These are phyloP conservation scores for Coemansia sp. DNA, from an alignment of 192 early-diverging fungal species.

Conservation along the genomic window DNA sequence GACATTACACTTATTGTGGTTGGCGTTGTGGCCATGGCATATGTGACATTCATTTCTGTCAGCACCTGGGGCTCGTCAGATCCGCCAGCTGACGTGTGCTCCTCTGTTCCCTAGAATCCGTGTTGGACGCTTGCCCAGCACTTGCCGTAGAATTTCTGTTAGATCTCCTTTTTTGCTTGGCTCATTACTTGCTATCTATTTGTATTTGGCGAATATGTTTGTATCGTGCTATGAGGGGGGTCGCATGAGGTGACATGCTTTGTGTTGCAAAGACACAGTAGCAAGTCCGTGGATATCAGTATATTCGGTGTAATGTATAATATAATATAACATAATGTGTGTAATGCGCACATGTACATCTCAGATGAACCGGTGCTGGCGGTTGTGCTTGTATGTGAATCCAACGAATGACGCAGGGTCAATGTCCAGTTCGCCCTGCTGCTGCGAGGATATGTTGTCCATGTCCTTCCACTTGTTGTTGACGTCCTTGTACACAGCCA, in stretches of 20 bases:
- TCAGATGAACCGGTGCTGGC: conserved; percentile 40
- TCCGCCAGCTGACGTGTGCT: conserved; percentile 37
- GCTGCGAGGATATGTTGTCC: conserved; percentile 21
- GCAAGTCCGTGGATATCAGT: too few species aligned
- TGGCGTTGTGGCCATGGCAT: conserved; percentile 76
- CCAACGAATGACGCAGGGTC: conserved; percentile 82
- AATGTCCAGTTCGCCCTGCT: conserved; percentile 55
- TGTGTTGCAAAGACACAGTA: too few species aligned
- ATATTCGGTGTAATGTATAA: background rate
- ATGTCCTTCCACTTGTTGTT: conserved; percentile 56
- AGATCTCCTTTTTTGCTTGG: too few species aligned
- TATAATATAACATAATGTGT: background rate
- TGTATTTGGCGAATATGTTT: background rate
- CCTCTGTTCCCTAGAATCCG: conserved; percentile 13
- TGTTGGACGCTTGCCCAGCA: too few species aligned
- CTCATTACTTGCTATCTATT: background rate
- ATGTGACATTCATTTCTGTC: conserved; percentile 68
- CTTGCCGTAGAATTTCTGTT: too few species aligned
- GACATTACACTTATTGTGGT: conserved; percentile 69
- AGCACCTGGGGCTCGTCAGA: conserved; percentile 43
- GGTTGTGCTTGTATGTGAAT: conserved; percentile 70
- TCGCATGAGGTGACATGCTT: background rate
- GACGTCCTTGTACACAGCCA: conserved; percentile 62
- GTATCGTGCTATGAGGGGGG: too few species aligned
- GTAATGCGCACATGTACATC: background rate